A percentile compares a stretch with the other conserved stretches of the same genome.
Conservation (phyloP, 164 flowering plant genomes). For the Aristolochia californica region DNA sequence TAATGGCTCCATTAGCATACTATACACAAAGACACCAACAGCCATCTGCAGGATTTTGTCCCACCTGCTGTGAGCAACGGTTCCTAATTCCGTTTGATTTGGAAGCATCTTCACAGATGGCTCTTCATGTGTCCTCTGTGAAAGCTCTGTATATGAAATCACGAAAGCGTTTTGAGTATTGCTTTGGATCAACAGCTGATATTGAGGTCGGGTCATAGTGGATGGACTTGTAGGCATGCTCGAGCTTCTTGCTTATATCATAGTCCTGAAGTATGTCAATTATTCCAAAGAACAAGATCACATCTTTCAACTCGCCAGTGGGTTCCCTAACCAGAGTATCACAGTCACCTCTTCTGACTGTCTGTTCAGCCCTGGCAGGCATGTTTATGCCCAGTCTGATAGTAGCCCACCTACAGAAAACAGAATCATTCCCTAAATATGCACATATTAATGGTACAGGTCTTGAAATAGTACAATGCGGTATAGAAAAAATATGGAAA, state of each 20-base stretch:
- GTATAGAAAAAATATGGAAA: not conserved
- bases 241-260: slow-evolving; percentile 78
- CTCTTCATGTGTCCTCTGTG: slow-evolving; percentile 36
- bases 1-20: slow-evolving; percentile 1
- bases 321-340: slow-evolving; percentile 36
- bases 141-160: slow-evolving; percentile 59
- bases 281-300: slow-evolving; percentile 59
- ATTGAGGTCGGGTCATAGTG: slow-evolving; percentile 73
- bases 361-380: slow-evolving; percentile 66
- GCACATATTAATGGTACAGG: not conserved
- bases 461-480: not conserved
- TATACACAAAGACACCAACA: slow-evolving; percentile 4
- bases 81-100: not conserved
- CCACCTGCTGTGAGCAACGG: not conserved
- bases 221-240: slow-evolving; percentile 75
- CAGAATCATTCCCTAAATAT: not conserved
- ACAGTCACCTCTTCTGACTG: slow-evolving; percentile 32
- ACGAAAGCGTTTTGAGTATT: slow-evolving; percentile 62
- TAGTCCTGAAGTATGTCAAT: slow-evolving; percentile 85
- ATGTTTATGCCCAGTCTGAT: slow-evolving; percentile 55
- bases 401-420: slow-evolving; percentile 37
- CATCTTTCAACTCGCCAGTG: slow-evolving; percentile 49
- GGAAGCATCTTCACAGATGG: not conserved
- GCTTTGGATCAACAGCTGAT: slow-evolving; percentile 78
- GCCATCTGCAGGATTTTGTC: not conserved